These are phyloP conservation scores for Urtica urens DNA, from an alignment of 306 rosid genomes.

Conservation along the genomic window DNA sequence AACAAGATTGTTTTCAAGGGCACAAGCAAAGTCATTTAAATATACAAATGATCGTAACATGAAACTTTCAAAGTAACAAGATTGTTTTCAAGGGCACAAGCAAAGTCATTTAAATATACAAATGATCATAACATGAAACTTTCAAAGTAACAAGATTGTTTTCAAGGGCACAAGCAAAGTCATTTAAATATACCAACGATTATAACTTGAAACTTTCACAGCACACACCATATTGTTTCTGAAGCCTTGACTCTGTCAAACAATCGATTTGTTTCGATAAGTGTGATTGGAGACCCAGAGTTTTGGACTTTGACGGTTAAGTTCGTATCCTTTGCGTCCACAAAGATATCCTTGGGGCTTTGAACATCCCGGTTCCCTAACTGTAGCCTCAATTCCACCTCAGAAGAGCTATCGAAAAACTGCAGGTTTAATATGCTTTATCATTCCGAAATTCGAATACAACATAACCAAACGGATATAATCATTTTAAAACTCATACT, in stretches of 20 bases:
- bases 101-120: not conserved
- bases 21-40: not conserved
- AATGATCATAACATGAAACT: slow-evolving; percentile 5
- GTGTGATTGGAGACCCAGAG: slow-evolving; percentile 49
- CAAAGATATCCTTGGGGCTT: slow-evolving; percentile 43
- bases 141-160: slow-evolving; percentile 15
- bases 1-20: slow-evolving; percentile 10
- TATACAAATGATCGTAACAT: slow-evolving; percentile 2
- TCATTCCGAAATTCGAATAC: not conserved
- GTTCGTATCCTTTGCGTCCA: slow-evolving; percentile 51
- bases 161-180: slow-evolving; percentile 7
- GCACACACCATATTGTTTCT: slow-evolving; percentile 87
- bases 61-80: slow-evolving; percentile 20
- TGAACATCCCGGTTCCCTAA: slow-evolving; percentile 30
- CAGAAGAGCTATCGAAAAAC: slow-evolving; percentile 71
- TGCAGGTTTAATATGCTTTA: slow-evolving; percentile 32
- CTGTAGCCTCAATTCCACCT: slow-evolving; percentile 66
- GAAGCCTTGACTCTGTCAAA: slow-evolving; percentile 74
- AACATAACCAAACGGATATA: slow-evolving; percentile 4
- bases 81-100: slow-evolving; percentile 6
- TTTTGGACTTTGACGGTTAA: slow-evolving; percentile 44
- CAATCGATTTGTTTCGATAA: slow-evolving; percentile 54
- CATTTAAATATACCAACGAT: not conserved
- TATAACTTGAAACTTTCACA: too few relatives aligned
- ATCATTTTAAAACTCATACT: not conserved